Evolutionary conservation across 768 basidiomycete genomes (phyloP).

Genomic region (Psilocybe tampanensis): DNA sequence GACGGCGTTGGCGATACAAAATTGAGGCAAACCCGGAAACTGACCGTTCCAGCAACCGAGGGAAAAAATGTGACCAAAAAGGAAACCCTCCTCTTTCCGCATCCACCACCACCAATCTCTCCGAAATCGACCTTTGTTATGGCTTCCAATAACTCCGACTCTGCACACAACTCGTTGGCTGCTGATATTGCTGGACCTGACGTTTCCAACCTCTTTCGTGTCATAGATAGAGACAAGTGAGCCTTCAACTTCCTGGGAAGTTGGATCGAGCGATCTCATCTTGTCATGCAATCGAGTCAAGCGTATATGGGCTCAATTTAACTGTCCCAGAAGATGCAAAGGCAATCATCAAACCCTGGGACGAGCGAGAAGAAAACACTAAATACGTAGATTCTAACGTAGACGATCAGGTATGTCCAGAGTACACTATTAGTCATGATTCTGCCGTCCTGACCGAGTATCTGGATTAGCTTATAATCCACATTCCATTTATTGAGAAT

Average conservation of each 20-base stretch:
- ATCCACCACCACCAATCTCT: not conserved
- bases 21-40: constrained; percentile 18
- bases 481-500: constrained; percentile 79
- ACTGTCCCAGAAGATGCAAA: constrained; percentile 81
- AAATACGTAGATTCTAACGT: constrained; percentile 77
- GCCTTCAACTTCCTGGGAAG: constrained; percentile 20
- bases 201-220: constrained; percentile 53
- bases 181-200: constrained; percentile 50
- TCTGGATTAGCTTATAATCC: constrained; percentile 66
- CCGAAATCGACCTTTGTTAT: not conserved
- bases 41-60: constrained; percentile 7
- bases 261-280: constrained; percentile 21
- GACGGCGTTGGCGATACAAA: constrained; percentile 9
- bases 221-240: constrained; percentile 73
- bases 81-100: constrained; percentile 5
- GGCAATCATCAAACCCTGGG: constrained; percentile 80
- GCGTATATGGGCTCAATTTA: constrained; percentile 81
- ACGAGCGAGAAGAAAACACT: constrained; percentile 67
- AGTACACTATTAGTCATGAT: not conserved
- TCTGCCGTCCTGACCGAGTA: constrained; percentile 10
- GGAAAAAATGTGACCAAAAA: constrained; percentile 10
- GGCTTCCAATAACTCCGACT: constrained; percentile 25
- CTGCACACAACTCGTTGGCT: constrained; percentile 42
- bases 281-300: constrained; percentile 37
- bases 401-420: constrained; percentile 72